These are phyloP conservation scores for Leccinum subrobustum DNA, from an alignment of 1,284 basidiomycete genomes.

Conservation along the genomic window DNA sequence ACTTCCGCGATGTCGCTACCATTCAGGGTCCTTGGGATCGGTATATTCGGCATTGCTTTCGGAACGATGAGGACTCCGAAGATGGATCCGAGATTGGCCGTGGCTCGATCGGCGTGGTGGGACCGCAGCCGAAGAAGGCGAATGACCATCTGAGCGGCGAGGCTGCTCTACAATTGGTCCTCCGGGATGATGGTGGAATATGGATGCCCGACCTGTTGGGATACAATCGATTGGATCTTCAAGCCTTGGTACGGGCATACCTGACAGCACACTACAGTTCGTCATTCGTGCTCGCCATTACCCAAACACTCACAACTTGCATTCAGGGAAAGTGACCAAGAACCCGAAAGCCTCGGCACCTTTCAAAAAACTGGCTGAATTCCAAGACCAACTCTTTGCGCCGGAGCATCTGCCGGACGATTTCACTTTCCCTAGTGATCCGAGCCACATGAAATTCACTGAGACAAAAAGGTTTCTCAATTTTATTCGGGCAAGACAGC, in stretches of 20 bases:
- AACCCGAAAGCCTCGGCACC: not conserved
- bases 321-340: not conserved
- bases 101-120: not conserved
- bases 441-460: not conserved
- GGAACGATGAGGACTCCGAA: not conserved
- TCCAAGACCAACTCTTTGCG: not conserved
- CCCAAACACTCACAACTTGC: not conserved
- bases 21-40: not conserved
- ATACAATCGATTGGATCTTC: not conserved
- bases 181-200: not conserved
- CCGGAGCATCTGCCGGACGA: not conserved
- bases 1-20: not conserved
- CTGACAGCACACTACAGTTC: not conserved
- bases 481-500: not conserved
- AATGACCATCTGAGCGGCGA: not conserved
- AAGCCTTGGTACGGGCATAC: not conserved
- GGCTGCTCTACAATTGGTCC: not conserved
- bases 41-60: not conserved
- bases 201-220: not conserved
- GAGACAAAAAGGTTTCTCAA: not conserved
- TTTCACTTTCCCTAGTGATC: not conserved
- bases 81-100: not conserved
- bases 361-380: not conserved
- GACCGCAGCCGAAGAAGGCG: not conserved
- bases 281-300: not conserved